These are phyloP conservation scores for Coleophoma eucalyptorum DNA, from an alignment of 2,329 filamentous ascomycete species.

Conservation along the genomic window DNA sequence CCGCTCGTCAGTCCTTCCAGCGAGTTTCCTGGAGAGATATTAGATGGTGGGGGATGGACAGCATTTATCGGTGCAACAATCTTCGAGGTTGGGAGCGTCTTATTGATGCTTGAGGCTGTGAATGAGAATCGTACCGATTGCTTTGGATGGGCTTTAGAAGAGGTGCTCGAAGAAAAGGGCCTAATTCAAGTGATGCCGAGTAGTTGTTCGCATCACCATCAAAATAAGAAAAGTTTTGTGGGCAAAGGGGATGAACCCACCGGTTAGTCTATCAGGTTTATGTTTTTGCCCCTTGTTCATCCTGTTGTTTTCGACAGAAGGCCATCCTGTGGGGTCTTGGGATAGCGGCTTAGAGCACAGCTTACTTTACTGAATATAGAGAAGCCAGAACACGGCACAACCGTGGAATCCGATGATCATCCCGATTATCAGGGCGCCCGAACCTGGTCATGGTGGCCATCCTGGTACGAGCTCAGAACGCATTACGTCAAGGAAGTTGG, in stretches of 20 bases:
- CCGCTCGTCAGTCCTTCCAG: conserved; percentile 49
- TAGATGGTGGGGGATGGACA: conserved; percentile 54
- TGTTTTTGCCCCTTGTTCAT: too few relatives aligned
- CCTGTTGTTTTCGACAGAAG: too few relatives aligned
- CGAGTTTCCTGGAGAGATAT: conserved; percentile 49
- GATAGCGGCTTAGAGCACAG: neutral
- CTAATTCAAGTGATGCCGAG: conserved; percentile 12
- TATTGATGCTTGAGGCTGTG: conserved; percentile 64
- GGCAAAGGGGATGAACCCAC: conserved; percentile 22
- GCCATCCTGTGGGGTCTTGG: too few relatives aligned
- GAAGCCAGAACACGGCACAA: conserved; percentile 9
- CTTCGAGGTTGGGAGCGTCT: conserved; percentile 59
- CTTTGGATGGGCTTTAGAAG: conserved; percentile 66
- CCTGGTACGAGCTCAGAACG: conserved; percentile 47
- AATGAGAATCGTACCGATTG: conserved; percentile 62
- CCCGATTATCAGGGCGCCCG: conserved; percentile 12
- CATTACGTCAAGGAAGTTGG: conserved; percentile 61
- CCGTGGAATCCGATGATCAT: conserved; percentile 10
- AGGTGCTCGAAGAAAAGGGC: conserved; percentile 33
- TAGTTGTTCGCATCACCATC: conserved; percentile 37
- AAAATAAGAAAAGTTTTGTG: conserved; percentile 32
- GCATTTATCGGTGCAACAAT: conserved; percentile 65
- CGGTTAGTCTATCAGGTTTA: conserved; percentile 5
- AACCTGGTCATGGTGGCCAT: conserved; percentile 58
- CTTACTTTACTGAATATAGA: conserved; percentile 6